phyloP scores from a whole-genome alignment of 768 basidiomycete species.

The Amanita exitialis region DNA sequence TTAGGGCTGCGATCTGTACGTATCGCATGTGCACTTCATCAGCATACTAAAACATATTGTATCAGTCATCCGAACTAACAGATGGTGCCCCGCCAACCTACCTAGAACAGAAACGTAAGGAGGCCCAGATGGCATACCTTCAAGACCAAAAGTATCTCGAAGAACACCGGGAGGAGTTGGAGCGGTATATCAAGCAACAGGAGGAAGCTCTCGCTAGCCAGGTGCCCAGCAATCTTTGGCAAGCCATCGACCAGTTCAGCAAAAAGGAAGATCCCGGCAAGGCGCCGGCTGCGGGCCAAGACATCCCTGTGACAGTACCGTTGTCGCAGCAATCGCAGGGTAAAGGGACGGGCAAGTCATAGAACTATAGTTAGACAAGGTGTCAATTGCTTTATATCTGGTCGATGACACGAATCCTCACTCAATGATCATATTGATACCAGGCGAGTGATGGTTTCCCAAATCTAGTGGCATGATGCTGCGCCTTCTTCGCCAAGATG shows the following conservation, averaged over 20 bases:
- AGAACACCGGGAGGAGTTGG: slow-evolving; percentile 35
- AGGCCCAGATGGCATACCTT: slow-evolving; percentile 38
- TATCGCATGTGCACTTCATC: not conserved
- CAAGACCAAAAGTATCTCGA: slow-evolving; percentile 41
- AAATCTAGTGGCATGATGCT: too few relatives aligned
- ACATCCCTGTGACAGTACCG: not conserved
- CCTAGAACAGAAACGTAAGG: slow-evolving; percentile 40
- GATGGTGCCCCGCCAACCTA: slow-evolving; percentile 35
- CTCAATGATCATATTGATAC: too few relatives aligned
- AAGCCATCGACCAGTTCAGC: slow-evolving; percentile 26
- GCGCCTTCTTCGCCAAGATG: too few relatives aligned
- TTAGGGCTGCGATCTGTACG: slow-evolving; percentile 27
- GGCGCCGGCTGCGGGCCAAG: not conserved
- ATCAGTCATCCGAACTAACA: slow-evolving; percentile 14
- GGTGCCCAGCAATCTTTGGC: slow-evolving; percentile 38
- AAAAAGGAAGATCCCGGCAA: slow-evolving; percentile 5
- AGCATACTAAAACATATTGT: not conserved
- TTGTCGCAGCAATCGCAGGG: not conserved
- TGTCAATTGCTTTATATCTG: not conserved
- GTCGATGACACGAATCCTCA: too few relatives aligned
- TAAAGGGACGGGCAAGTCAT: not conserved
- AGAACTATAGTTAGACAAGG: not conserved
- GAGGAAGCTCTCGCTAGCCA: slow-evolving; percentile 31
- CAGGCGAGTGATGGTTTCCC: too few relatives aligned
- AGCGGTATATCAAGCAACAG: slow-evolving; percentile 27